Percentiles rank a stretch among this genome's conserved stretches.
phyloP scores from a whole-genome alignment of 257 asterid species.

The Catharanthus roseus region DNA sequence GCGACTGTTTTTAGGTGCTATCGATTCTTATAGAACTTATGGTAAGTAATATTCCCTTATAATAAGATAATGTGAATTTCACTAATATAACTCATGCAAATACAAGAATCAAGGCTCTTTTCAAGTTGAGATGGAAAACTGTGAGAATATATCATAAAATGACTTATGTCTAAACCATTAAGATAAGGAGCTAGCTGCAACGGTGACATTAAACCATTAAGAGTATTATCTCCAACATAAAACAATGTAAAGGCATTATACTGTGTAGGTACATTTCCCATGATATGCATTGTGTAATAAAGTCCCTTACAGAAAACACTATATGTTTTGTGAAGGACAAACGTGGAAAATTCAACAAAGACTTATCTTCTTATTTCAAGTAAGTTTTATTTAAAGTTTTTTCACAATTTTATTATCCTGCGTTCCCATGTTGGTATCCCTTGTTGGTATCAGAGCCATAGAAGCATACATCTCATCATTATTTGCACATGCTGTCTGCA shows the following conservation, averaged over 20 bases:
- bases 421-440: too few species aligned
- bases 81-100: background rate
- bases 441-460: too few species aligned
- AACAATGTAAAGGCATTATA: too few species aligned
- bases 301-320: background rate
- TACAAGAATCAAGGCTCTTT: background rate
- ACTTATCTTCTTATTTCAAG: too few species aligned
- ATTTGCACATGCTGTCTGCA: too few species aligned
- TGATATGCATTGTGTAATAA: too few species aligned
- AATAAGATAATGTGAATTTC: background rate
- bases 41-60: background rate
- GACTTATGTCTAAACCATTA: background rate
- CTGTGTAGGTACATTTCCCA: too few species aligned
- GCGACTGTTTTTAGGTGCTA: background rate
- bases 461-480: too few species aligned
- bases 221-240: background rate
- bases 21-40: background rate
- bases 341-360: too few species aligned
- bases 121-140: background rate
- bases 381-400: too few species aligned
- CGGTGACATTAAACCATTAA: background rate
- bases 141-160: background rate
- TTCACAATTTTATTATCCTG: too few species aligned
- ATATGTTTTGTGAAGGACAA: too few species aligned
- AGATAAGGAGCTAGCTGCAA: background rate